A percentile compares a stretch with the other conserved stretches of the same genome.
Evolutionary conservation across 1,139 yeast genomes (phyloP).

Genomic region (Saccharomyces uvarum): DNA sequence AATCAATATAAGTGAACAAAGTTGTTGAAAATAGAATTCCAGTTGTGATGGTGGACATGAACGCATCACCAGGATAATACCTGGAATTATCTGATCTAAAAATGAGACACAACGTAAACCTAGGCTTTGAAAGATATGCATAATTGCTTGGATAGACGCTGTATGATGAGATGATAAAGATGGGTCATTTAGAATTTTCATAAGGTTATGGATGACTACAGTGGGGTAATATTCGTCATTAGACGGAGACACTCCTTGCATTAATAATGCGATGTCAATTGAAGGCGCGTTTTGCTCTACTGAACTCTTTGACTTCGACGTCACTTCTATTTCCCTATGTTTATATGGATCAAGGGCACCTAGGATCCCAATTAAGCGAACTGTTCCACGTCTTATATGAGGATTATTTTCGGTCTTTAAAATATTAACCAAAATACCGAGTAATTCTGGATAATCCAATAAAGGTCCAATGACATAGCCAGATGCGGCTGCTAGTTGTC

Average conservation of each 20-base stretch:
- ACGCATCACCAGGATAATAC: slow-evolving; percentile 77
- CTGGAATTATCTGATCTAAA: slow-evolving; percentile 80
- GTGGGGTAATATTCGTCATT: slow-evolving; percentile 93
- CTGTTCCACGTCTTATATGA: slow-evolving; percentile 75
- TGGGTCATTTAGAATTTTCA: slow-evolving; percentile 77
- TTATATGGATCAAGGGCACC: slow-evolving; percentile 97
- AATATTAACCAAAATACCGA: slow-evolving; percentile 74
- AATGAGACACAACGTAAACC: slow-evolving; percentile 86
- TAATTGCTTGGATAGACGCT: slow-evolving; percentile 82
- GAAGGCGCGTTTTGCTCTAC: slow-evolving; percentile 84
- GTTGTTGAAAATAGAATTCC: slow-evolving; percentile 84
- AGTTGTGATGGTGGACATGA: slow-evolving; percentile 74
- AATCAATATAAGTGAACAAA: slow-evolving; percentile 69
- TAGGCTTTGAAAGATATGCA: slow-evolving; percentile 80
- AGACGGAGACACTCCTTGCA: slow-evolving; percentile 92
- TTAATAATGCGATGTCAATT: slow-evolving; percentile 77
- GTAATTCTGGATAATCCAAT: slow-evolving; percentile 79
- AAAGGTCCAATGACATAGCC: slow-evolving; percentile 94
- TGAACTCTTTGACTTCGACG: slow-evolving; percentile 48
- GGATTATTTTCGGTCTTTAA: slow-evolving; percentile 73
- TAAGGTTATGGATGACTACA: slow-evolving; percentile 77
- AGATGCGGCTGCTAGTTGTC: slow-evolving; percentile 81
- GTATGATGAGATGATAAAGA: slow-evolving; percentile 83
- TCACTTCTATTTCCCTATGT: slow-evolving; percentile 83
- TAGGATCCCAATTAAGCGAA: slow-evolving; percentile 76